phyloP scores from a whole-genome alignment of 2,329 filamentous ascomycete genomes.

The Aspergillus ibericus region DNA sequence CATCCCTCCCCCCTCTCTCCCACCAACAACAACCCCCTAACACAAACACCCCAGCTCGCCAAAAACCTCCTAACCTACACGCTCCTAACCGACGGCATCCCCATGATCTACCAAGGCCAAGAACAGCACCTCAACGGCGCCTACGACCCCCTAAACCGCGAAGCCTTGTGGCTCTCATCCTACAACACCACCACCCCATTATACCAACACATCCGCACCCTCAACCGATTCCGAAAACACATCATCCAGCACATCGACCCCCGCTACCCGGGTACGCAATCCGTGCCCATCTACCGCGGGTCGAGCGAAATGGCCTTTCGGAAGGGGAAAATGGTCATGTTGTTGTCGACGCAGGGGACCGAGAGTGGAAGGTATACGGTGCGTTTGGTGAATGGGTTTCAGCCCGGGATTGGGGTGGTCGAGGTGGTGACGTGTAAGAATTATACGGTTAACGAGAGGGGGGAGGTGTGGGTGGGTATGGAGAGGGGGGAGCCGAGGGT shows the following conservation, averaged over 20 bases:
- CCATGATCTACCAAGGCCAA: conserved; percentile 65
- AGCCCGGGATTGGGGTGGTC: conserved; percentile 24
- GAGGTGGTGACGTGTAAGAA: conserved; percentile 32
- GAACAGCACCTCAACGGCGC: conserved; percentile 60
- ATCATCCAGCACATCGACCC: conserved; percentile 38
- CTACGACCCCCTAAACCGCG: conserved; percentile 51
- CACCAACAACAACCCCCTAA: not conserved
- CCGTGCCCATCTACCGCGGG: conserved; percentile 43
- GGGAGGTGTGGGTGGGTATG: conserved; percentile 28
- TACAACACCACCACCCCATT: conserved; percentile 46
- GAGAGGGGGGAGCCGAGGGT: conserved; percentile 32
- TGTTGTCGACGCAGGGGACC: conserved; percentile 46
- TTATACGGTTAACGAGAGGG: conserved; percentile 27
- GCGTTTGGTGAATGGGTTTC: conserved; percentile 29
- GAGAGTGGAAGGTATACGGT: conserved; percentile 29
- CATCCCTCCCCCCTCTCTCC: not conserved
- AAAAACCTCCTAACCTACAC: conserved; percentile 63
- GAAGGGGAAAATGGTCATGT: conserved; percentile 50
- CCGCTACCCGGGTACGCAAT: conserved; percentile 41
- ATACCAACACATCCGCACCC: conserved; percentile 37
- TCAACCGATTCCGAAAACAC: conserved; percentile 48
- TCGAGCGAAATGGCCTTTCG: conserved; percentile 45
- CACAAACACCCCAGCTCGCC: conserved; percentile 41
- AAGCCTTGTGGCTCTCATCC: conserved; percentile 56
- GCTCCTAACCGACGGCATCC: conserved; percentile 60